A percentile compares a stretch with the other conserved stretches of the same genome.
Conservation (phyloP, 306 rosid species). For the Vicia sativa region DNA sequence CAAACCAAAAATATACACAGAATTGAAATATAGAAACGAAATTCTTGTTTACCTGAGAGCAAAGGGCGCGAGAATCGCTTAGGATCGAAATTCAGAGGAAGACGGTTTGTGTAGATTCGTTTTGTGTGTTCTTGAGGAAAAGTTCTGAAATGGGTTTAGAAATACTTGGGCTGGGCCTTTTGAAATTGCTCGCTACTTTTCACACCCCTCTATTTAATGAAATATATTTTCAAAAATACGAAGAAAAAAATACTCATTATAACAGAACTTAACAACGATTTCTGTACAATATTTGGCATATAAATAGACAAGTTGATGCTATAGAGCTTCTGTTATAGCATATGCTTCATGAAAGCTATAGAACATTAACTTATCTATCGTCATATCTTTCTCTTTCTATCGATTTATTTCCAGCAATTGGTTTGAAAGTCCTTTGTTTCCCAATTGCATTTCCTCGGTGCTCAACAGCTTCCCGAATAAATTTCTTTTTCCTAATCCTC, state of each 20-base stretch:
- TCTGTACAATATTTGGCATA: constrained; percentile 23
- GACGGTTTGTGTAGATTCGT: neutral
- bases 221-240: no score
- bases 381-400: neutral
- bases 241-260: neutral
- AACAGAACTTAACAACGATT: neutral
- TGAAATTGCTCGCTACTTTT: neutral
- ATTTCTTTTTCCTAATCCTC: constrained; percentile 52
- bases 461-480: constrained; percentile 43
- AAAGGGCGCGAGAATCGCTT: neutral
- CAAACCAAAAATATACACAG: neutral
- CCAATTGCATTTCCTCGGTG: constrained; percentile 40
- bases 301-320: neutral
- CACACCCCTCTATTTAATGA: no score
- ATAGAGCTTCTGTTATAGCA: neutral
- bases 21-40: neutral
- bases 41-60: constrained; percentile 4
- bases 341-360: neutral
- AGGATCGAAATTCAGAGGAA: neutral
- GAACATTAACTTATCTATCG: neutral
- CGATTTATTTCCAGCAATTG: constrained; percentile 28
- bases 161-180: no score
- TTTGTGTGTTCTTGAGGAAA: neutral
- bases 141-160: neutral
- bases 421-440: constrained; percentile 42